These are phyloP conservation scores for Penicillium sp. DNA, from an alignment of 2,329 filamentous ascomycete species.

Conservation along the genomic window DNA sequence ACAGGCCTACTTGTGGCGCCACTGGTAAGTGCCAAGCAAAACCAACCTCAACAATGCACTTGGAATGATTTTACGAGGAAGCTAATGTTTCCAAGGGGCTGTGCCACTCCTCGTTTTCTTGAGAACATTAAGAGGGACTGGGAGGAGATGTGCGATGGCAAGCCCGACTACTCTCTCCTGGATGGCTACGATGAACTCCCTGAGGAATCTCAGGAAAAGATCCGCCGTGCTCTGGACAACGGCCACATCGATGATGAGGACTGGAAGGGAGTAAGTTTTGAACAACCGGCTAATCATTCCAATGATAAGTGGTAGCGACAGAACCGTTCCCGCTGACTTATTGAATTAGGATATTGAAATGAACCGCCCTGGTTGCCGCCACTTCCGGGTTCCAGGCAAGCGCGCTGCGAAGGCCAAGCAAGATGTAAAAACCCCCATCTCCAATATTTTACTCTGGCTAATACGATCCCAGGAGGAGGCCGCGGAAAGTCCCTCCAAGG, in stretches of 20 bases:
- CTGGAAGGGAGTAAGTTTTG: constrained; percentile 74
- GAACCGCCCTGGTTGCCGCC: constrained; percentile 67
- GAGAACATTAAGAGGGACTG: constrained; percentile 58
- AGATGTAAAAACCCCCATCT: constrained; percentile 15
- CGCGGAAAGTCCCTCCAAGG: constrained; percentile 10
- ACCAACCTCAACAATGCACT: background rate
- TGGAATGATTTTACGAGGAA: background rate
- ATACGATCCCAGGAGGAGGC: background rate
- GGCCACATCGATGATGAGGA: constrained; percentile 83
- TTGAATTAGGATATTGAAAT: constrained; percentile 65
- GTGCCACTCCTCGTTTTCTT: constrained; percentile 75
- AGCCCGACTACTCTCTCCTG: constrained; percentile 63
- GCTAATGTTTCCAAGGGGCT: constrained; percentile 65
- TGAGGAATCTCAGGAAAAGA: constrained; percentile 68
- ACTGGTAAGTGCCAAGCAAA: constrained; percentile 64
- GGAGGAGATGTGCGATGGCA: constrained; percentile 39
- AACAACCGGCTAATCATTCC: background rate
- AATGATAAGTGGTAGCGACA: background rate
- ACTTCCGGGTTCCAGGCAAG: constrained; percentile 52
- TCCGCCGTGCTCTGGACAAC: constrained; percentile 68
- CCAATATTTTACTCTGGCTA: background rate
- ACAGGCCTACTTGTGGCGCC: constrained; percentile 73
- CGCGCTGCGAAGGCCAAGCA: constrained; percentile 37
- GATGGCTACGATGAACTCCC: constrained; percentile 80
- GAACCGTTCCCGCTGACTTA: constrained; percentile 2